Evolutionary conservation across 139 green algal species (phyloP).

Genomic region (Tetradesmus obliquus): DNA sequence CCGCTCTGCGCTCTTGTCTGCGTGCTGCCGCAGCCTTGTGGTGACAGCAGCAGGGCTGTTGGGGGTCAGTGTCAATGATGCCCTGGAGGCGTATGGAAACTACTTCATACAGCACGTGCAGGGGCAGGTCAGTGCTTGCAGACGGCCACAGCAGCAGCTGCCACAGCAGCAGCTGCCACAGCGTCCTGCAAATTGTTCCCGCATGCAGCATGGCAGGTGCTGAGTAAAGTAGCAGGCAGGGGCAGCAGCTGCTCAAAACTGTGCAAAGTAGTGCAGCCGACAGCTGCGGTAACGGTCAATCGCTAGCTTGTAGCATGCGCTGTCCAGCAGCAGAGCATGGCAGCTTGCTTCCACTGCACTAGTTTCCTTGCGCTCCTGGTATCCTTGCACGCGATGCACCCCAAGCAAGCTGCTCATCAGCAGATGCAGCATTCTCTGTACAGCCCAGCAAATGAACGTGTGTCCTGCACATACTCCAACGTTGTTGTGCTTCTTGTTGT

Average conservation of each 20-base stretch:
- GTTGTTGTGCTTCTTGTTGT: not conserved
- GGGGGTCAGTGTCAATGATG: slow-evolving; percentile 55
- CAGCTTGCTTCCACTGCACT: too few species aligned
- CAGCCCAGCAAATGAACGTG: too few species aligned
- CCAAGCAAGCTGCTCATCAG: too few species aligned
- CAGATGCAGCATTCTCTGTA: too few species aligned
- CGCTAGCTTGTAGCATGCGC: not conserved
- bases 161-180: not conserved
- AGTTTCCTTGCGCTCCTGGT: too few species aligned
- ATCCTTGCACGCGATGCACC: not conserved
- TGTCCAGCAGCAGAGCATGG: not conserved
- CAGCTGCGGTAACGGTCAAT: not conserved
- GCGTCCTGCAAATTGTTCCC: not conserved
- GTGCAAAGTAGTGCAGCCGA: too few species aligned
- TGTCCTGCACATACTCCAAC: too few species aligned
- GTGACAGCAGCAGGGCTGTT: slow-evolving; percentile 57
- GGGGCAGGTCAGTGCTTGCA: slow-evolving; percentile 44
- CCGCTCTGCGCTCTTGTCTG: not conserved
- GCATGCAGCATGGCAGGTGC: not conserved
- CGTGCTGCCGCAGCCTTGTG: slow-evolving; percentile 49
- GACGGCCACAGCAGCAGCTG: not conserved
- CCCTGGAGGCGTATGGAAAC: slow-evolving; percentile 60
- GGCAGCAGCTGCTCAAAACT: not conserved
- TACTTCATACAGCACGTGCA: slow-evolving; percentile 60
- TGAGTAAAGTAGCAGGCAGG: not conserved